These are phyloP conservation scores for Suillus sp. DNA, from an alignment of 768 basidiomycete species.

Conservation along the genomic window DNA sequence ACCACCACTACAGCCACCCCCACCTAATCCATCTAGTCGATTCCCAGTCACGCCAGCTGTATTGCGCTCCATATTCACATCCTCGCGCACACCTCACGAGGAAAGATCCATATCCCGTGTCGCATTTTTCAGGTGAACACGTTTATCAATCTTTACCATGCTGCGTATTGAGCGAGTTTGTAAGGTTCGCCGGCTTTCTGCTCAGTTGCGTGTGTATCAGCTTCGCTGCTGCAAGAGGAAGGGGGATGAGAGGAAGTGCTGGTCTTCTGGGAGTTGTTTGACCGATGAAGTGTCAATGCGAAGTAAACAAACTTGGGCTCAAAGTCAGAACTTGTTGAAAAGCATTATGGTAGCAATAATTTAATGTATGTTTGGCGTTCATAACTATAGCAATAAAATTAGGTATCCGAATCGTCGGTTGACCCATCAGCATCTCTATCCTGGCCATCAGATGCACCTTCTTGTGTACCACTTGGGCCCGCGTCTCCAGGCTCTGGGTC, in stretches of 20 bases:
- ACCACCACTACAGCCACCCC: constrained; percentile 39
- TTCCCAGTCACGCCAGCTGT: constrained; percentile 86
- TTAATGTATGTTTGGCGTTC: neutral
- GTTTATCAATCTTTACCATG: constrained; percentile 9
- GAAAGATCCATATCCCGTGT: constrained; percentile 83
- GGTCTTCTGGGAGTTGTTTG: constrained; percentile 67
- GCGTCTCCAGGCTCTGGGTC: constrained; percentile 22
- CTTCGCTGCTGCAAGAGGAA: constrained; percentile 67
- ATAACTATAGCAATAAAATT: constrained; percentile 9
- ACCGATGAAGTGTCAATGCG: neutral
- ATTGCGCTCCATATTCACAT: constrained; percentile 82
- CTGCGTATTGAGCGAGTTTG: constrained; percentile 4
- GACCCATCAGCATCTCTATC: constrained; percentile 23
- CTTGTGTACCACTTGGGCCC: constrained; percentile 36
- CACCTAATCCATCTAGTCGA: constrained; percentile 52
- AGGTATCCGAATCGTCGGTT: constrained; percentile 22
- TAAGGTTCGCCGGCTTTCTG: constrained; percentile 79
- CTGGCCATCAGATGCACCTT: constrained; percentile 15
- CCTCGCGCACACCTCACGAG: constrained; percentile 78
- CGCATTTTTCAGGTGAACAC: constrained; percentile 77
- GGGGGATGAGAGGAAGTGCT: constrained; percentile 67
- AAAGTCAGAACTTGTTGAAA: neutral
- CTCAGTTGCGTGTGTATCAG: constrained; percentile 83
- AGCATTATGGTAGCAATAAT: constrained; percentile 6
- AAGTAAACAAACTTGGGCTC: neutral